These are phyloP conservation scores for Fraxinus floribunda DNA, from an alignment of 305 asterid species.

Conservation along the genomic window DNA sequence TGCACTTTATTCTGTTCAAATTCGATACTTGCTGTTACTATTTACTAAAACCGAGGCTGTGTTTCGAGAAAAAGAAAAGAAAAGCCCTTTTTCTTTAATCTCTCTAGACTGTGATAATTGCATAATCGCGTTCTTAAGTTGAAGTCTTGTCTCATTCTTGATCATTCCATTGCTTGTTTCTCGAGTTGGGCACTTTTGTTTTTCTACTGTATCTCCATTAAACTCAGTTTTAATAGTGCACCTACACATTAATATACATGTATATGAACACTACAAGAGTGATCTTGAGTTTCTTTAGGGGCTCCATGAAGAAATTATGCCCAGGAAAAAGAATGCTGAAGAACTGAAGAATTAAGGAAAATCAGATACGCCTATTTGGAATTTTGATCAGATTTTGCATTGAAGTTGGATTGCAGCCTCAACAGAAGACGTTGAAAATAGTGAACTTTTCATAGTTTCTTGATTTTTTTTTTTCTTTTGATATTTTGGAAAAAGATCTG, in stretches of 20 bases:
- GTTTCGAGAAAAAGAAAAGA: conserved; percentile 39
- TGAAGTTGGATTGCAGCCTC: conserved; percentile 23
- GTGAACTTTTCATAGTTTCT: conserved; percentile 12
- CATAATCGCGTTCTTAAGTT: conserved; percentile 64
- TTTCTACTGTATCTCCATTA: conserved; percentile 21
- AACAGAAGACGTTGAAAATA: conserved; percentile 17
- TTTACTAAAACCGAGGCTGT: conserved; percentile 46
- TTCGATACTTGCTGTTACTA: conserved; percentile 56
- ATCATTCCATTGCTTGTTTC: conserved; percentile 41
- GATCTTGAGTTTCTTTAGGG: conserved; percentile 22
- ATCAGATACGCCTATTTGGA: conserved; percentile 29
- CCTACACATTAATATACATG: conserved; percentile 6
- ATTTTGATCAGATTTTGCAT: conserved; percentile 18
- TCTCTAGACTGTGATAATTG: conserved; percentile 45
- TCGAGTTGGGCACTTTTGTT: conserved; percentile 26
- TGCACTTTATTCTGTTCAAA: conserved; percentile 77
- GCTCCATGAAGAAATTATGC: conserved; percentile 8
- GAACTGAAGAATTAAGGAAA: conserved; percentile 20
- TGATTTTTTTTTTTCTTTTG: conserved; percentile 14
- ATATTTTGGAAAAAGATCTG: conserved; percentile 30
- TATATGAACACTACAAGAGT: conserved; percentile 8
- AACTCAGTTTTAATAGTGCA: conserved; percentile 1
- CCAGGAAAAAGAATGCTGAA: conserved; percentile 17
- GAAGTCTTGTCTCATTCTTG: conserved; percentile 60
- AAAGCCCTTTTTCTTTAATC: conserved; percentile 18